These are phyloP conservation scores for Ambrosia artemisiifolia DNA, from an alignment of 129 eudicot species.

Conservation along the genomic window DNA sequence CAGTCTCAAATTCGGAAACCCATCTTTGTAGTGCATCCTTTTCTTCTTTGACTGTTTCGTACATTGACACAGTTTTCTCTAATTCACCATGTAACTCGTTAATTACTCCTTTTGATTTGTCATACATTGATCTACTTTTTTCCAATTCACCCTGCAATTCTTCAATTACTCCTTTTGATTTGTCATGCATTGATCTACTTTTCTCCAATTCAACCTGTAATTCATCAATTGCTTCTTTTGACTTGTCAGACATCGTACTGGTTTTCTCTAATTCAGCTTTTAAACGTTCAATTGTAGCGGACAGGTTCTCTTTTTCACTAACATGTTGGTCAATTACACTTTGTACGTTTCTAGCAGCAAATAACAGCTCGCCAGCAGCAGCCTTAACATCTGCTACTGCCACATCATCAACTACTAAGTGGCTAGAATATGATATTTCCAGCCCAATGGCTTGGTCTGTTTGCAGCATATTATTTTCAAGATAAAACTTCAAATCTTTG, in stretches of 20 bases:
- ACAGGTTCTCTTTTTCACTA: constrained; percentile 24
- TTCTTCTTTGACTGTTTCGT: constrained; percentile 49
- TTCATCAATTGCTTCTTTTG: constrained; percentile 47
- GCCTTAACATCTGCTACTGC: constrained; percentile 22
- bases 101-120: constrained; percentile 44
- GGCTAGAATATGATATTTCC: constrained; percentile 19
- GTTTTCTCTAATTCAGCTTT: constrained; percentile 45
- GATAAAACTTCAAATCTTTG: constrained; percentile 33
- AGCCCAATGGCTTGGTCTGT: constrained; percentile 28
- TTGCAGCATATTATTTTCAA: constrained; percentile 24
- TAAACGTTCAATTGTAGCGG: constrained; percentile 29
- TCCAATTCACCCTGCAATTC: constrained; percentile 48
- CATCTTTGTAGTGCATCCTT: constrained; percentile 39
- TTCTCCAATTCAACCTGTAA: constrained; percentile 50
- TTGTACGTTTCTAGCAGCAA: constrained; percentile 44
- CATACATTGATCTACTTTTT: constrained; percentile 36
- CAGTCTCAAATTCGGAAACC: constrained; percentile 47
- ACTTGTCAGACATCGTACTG: constrained; percentile 32
- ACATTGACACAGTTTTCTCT: constrained; percentile 36
- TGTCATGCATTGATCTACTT: constrained; percentile 33
- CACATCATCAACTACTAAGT: constrained; percentile 19
- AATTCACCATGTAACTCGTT: constrained; percentile 44
- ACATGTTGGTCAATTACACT: constrained; percentile 40
- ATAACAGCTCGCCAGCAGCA: constrained; percentile 47
- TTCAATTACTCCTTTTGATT: constrained; percentile 48